Evolutionary conservation across 2,329 filamentous ascomycete species (phyloP), one percentile per base, ranked within the genome.

Genomic region (Metarhizium humberi): DNA sequence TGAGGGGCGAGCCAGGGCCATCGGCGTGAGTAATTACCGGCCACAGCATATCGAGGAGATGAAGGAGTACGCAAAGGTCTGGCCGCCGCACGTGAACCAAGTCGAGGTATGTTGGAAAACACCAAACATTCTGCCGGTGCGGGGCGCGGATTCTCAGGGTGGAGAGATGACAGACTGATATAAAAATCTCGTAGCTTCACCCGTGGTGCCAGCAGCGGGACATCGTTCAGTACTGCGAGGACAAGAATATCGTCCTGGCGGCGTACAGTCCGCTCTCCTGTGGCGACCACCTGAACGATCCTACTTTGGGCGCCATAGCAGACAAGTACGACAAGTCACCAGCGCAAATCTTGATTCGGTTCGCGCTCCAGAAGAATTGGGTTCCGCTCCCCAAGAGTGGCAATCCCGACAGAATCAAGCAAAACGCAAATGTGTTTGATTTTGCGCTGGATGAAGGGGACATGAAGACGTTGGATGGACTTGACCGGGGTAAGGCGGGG

Each of bases 21-120:
- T 90, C 62, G 87, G 87, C 0, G 86, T 90, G 53, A 87, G 84
- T 67, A 90, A 90, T 64, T 90, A 81, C 62, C 83, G 84, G 2
- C 78, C 84, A 50, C 75, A 78, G 47, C 82, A 88, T 64, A 79
- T 90, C 29, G 80, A 90, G 64, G 83, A 87, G 68, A 76, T 90
- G 73, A 85, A 81, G 67, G 66, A 69, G 32, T 85, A 82, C 66
- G 85, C 84, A n/a, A 78, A 77, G 50, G 71, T 80, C 3, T 88
- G 80, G 78, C 86, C 86, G 51, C 87, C 86, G n/a, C 78, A 81
- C 49, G 83, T 87, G 6, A 88, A 89, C 64, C 87, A 90, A 67
- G 82, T 89, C 59, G 85, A 88, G 78, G 85, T 86, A 66, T 66
- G 75, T 47, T n/a, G n/a, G 32, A 14, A 29, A 11, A 34, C 11